phyloP scores from a whole-genome alignment of 2,329 filamentous ascomycete genomes.

The Trichoderma atrobrunneum region DNA sequence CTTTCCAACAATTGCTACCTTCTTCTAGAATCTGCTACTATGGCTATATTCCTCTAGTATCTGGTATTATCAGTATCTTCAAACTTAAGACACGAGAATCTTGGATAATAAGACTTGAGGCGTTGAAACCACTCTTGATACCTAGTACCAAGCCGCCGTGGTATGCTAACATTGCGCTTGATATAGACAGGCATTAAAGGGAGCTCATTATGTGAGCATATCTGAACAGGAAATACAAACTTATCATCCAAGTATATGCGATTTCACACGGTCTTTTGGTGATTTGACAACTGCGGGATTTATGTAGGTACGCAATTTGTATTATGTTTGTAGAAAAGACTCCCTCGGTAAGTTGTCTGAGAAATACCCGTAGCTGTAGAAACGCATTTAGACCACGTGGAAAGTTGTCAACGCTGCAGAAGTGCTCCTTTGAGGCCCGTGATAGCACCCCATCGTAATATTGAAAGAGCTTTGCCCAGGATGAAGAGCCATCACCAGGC shows the following conservation, averaged over 20 bases:
- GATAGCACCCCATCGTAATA: not conserved
- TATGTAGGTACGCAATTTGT: not conserved
- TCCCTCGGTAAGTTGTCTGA: not conserved
- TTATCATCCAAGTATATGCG: not conserved
- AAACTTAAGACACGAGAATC: no score
- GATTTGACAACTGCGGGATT: not conserved
- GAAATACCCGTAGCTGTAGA: not conserved
- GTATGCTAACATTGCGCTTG: no score
- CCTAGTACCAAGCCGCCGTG: no score
- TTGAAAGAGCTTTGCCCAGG: not conserved
- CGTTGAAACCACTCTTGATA: no score
- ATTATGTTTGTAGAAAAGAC: not conserved
- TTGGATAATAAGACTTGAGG: no score
- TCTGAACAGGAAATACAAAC: not conserved
- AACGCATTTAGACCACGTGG: not conserved
- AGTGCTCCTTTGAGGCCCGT: not conserved
- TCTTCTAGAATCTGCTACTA: no score
- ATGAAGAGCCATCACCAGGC: not conserved
- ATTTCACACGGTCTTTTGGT: not conserved
- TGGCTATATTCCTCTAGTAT: no score
- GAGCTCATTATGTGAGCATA: no score
- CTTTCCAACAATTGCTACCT: no score
- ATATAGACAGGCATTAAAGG: no score
- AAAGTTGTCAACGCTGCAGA: not conserved
- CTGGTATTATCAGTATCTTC: no score